phyloP scores from a whole-genome alignment of 2,329 filamentous ascomycete genomes.

The Diaporthe ampelina region DNA sequence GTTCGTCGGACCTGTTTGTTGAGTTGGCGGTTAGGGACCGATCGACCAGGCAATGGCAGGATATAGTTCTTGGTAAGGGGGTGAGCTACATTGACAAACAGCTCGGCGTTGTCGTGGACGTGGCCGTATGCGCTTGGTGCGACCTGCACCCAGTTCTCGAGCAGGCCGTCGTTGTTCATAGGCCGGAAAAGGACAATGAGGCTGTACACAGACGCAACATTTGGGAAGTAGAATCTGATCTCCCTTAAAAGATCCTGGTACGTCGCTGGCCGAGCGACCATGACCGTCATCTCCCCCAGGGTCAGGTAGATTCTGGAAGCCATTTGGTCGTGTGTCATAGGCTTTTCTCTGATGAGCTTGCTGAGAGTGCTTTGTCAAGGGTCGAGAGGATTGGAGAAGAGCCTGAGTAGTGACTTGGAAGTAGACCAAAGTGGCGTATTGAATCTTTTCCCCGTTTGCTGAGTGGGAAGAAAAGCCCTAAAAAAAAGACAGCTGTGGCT shows the following conservation, averaged over 20 bases:
- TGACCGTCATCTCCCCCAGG: constrained; percentile 4
- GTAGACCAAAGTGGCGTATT: background rate
- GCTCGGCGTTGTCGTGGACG: background rate
- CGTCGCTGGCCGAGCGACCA: background rate
- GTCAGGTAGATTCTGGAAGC: constrained; percentile 1
- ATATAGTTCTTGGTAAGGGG: constrained; percentile 40
- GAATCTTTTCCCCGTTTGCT: background rate
- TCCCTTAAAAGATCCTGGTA: constrained; percentile 16
- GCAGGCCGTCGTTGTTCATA: rapidly evolving
- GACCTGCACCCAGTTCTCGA: constrained; percentile 18
- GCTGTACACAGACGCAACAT: background rate
- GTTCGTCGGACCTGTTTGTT: background rate
- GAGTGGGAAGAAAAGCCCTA: background rate
- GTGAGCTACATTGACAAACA: constrained; percentile 36
- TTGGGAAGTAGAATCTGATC: constrained; percentile 1
- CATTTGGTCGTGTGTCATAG: background rate
- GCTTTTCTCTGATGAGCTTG: background rate
- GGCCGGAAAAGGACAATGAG: constrained; percentile 5
- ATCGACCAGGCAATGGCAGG: constrained; percentile 23
- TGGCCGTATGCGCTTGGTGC: constrained; percentile 20
- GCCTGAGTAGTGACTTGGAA: background rate
- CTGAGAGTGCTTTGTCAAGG: background rate
- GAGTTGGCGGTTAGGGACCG: constrained; percentile 5
- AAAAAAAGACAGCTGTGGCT: background rate
- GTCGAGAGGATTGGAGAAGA: background rate